Evolutionary conservation across 768 basidiomycete species (phyloP).

Genomic region (Leccinum rimulosum): DNA sequence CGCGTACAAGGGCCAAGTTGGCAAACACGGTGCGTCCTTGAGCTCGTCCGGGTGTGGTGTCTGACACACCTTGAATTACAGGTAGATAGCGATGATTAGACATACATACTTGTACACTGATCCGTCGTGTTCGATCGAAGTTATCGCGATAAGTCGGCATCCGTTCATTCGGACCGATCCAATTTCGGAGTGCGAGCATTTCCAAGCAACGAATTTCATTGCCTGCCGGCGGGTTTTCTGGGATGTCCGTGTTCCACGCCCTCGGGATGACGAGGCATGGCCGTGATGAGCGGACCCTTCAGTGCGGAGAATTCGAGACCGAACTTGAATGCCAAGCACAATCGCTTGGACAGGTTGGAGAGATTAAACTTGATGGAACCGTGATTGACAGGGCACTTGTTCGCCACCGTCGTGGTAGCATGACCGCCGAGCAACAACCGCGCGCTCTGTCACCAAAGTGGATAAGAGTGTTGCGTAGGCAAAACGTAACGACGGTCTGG

Average conservation of each 20-base stretch:
- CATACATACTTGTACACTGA: not conserved
- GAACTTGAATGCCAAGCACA: not conserved
- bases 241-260: not conserved
- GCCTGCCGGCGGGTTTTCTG: not conserved
- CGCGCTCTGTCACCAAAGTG: not conserved
- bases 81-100: slow-evolving; percentile 31
- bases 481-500: not conserved
- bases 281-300: not conserved
- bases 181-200: not conserved
- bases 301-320: not conserved
- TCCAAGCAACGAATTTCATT: not conserved
- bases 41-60: not conserved
- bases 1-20: slow-evolving; percentile 63
- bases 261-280: not conserved
- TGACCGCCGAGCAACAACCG: not conserved
- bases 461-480: not conserved
- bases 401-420: not conserved
- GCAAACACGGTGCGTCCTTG: slow-evolving; percentile 38
- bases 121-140: not conserved
- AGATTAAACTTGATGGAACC: not conserved
- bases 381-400: not conserved
- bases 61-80: slow-evolving; percentile 1
- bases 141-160: not conserved
- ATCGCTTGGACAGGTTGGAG: not conserved
- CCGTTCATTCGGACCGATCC: not conserved